phyloP scores from a whole-genome alignment of 1,284 basidiomycete species.

The Cryptococcus hybrid region DNA sequence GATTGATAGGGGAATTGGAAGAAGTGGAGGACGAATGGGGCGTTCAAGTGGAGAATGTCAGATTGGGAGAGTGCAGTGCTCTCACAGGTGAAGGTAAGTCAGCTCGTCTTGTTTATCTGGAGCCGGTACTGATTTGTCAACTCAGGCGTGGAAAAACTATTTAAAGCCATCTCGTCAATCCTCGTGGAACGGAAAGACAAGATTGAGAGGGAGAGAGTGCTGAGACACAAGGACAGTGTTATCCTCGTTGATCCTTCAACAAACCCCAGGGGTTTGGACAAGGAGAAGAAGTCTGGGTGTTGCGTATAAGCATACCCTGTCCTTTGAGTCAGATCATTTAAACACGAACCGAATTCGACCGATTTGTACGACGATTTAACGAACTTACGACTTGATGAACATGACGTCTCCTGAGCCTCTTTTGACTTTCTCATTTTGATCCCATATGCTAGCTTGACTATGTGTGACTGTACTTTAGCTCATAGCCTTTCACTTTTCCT shows the following conservation, averaged over 20 bases:
- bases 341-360: neutral
- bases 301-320: constrained; percentile 10
- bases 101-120: neutral
- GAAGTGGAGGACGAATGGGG: constrained; percentile 37
- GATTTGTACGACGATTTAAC: neutral
- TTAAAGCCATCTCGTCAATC: constrained; percentile 40
- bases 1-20: constrained; percentile 7
- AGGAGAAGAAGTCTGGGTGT: constrained; percentile 19
- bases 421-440: neutral
- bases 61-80: constrained; percentile 44
- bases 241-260: constrained; percentile 37
- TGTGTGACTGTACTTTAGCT: neutral
- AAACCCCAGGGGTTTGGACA: constrained; percentile 4
- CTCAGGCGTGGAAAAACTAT: constrained; percentile 45
- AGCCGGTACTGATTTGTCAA: neutral
- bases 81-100: constrained; percentile 43
- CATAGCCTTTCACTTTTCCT: neutral
- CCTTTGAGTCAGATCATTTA: neutral
- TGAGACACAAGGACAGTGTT: constrained; percentile 42
- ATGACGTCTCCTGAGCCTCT: neutral
- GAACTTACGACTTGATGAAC: neutral
- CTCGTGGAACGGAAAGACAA: constrained; percentile 45
- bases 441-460: neutral
- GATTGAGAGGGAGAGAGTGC: constrained; percentile 42
- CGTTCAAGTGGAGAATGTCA: constrained; percentile 39